Percentiles rank a stretch among this genome's conserved stretches.
Evolutionary conservation across 805 yeast genomes (phyloP).

Genomic region (Yueomyces sinensis): DNA sequence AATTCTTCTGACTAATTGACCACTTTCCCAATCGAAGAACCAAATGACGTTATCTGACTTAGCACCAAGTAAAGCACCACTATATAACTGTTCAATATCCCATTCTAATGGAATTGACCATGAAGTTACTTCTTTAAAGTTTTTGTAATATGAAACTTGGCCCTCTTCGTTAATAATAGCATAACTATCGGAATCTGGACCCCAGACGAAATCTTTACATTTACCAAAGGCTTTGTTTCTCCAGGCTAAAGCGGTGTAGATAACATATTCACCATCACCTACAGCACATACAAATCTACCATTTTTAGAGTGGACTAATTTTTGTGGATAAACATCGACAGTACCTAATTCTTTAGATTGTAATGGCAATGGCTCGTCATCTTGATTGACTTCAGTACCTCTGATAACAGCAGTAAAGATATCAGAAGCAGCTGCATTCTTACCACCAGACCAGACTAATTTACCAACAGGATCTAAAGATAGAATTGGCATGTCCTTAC

Average conservation of each 20-base stretch:
- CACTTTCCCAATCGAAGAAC: slow-evolving; percentile 90
- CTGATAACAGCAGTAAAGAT: slow-evolving; percentile 74
- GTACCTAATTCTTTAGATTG: slow-evolving; percentile 87
- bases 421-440: slow-evolving; percentile 55
- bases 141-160: slow-evolving; percentile 58
- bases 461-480: slow-evolving; percentile 92
- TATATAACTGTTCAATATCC: slow-evolving; percentile 66
- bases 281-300: slow-evolving; percentile 95
- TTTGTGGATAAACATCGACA: slow-evolving; percentile 84
- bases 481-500: slow-evolving; percentile 86
- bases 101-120: slow-evolving; percentile 54
- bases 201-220: slow-evolving; percentile 91
- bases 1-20: slow-evolving; percentile 71
- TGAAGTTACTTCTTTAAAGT: slow-evolving; percentile 66
- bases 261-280: slow-evolving; percentile 96
- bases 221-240: slow-evolving; percentile 87
- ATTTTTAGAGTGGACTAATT: slow-evolving; percentile 84
- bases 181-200: slow-evolving; percentile 74
- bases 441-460: slow-evolving; percentile 64
- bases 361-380: slow-evolving; percentile 68
- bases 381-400: slow-evolving; percentile 51
- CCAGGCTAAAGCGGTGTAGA: slow-evolving; percentile 97
- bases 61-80: slow-evolving; percentile 82
- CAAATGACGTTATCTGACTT: slow-evolving; percentile 75
- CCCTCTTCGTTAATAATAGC: slow-evolving; percentile 67